phyloP scores from a whole-genome alignment of 2,329 filamentous ascomycete species.

The Neofusicoccum parvum region DNA sequence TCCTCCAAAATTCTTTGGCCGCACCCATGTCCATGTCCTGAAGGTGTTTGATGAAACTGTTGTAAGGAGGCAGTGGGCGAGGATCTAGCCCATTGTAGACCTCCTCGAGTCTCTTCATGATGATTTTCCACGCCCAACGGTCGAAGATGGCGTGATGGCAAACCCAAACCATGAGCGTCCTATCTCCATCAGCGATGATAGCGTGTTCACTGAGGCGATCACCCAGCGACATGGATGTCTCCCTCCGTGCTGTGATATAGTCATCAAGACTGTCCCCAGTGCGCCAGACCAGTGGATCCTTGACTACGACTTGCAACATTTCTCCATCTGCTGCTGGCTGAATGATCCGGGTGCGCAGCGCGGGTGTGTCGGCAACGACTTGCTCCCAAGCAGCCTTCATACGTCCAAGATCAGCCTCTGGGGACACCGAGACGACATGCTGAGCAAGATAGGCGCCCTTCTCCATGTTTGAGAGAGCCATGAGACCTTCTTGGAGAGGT shows the following conservation, averaged over 20 bases:
- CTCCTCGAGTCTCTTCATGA: neutral
- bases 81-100: neutral
- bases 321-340: slow-evolving; percentile 35
- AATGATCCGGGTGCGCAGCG: slow-evolving; percentile 40
- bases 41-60: neutral
- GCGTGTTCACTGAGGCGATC: slow-evolving; percentile 26
- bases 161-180: neutral
- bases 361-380: slow-evolving; percentile 36
- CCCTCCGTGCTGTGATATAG: slow-evolving; percentile 32
- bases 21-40: neutral
- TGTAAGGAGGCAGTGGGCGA: neutral
- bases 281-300: slow-evolving; percentile 17
- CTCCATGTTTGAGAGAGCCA: slow-evolving; percentile 56
- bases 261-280: neutral
- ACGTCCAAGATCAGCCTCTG: slow-evolving; percentile 28
- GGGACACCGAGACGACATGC: slow-evolving; percentile 13
- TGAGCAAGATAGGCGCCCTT: slow-evolving; percentile 56
- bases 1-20: neutral
- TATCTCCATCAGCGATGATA: slow-evolving; percentile 22
- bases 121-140: neutral
- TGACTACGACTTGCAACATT: slow-evolving; percentile 34
- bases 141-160: slow-evolving; percentile 20
- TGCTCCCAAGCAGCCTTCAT: slow-evolving; percentile 40
- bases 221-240: neutral
- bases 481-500: slow-evolving; percentile 57